Base-by-base conservation (phyloP, 2,329 filamentous ascomycete species). In the Dactylellina cionopaga region DNA sequence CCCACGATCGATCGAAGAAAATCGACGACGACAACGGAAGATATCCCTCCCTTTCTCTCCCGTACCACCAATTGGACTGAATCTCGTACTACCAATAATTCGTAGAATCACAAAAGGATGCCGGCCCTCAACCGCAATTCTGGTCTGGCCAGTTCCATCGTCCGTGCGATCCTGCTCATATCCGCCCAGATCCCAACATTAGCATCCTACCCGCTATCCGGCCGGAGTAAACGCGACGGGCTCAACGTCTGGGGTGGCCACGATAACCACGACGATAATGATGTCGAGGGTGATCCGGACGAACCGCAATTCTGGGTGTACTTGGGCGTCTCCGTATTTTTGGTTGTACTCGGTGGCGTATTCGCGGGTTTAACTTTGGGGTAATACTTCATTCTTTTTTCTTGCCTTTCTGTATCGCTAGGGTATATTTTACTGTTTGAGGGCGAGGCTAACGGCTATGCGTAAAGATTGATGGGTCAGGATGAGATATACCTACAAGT, bases 401-500 rank as follows among this genome's bases (percentile, higher is more conserved):
- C 4, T 29, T 56, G 29, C 25, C 41, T 43, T 55, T 39, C 25
- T 19, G 5, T 55, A 58, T 25, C 15, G 33, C 29, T n/a, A 51
- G 2, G 17, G 35, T 33, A 15, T n/a, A 15, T 24, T 6, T 19
- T 27, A 19, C 22, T 27, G 25, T 41, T 41, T 11, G 7, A 29
- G 11, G 55, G 17, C 3, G 37, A n/a, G 13, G 41, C 31, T 37
- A 2, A 11, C 6, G 55, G 27, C 39, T 24, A 39, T 41, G 43
- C 15, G 11, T 17, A 31, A 51, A 81, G 80, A 15, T 77, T 81
- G 55, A 81, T 81, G 80, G 82, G 79, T 77, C 87, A 92, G 83
- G 95, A 99, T 83, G 93, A 96, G 80, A 96, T 98, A 78, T 97
- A 99, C 80, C 86, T 99, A 13, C 95, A 97, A 81, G 95, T 99